Conservation (phyloP, 208 protist species). For the Borovskyia barvae region DNA sequence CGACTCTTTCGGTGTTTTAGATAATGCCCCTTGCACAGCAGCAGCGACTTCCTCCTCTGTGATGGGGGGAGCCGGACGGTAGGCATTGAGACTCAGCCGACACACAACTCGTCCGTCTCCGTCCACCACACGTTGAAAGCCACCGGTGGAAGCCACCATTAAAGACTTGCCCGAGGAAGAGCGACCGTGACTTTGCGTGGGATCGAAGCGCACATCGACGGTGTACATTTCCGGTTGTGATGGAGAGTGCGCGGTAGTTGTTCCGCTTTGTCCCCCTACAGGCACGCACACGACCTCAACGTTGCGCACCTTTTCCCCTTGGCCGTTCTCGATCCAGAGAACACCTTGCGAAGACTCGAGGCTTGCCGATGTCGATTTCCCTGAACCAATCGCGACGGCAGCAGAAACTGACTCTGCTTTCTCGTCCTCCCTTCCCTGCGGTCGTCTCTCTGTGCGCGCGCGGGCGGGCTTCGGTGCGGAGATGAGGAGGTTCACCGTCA, state of each 20-base stretch:
- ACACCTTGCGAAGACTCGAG: background rate
- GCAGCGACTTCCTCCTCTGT: conserved; percentile 20
- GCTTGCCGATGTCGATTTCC: background rate
- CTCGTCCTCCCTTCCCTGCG: background rate
- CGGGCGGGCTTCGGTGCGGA: conserved; percentile 24
- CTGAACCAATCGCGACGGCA: background rate
- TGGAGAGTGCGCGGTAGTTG: background rate
- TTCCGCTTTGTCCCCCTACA: no score
- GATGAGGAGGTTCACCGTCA: conserved; percentile 27
- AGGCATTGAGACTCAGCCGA: conserved; percentile 53
- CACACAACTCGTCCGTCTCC: conserved; percentile 28
- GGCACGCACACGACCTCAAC: conserved; percentile 15
- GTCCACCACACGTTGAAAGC: conserved; percentile 44
- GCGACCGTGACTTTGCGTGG: conserved; percentile 37
- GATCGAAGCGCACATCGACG: conserved; percentile 53
- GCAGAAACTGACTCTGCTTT: background rate
- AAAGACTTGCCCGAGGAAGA: conserved; percentile 60
- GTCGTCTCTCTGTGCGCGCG: conserved; percentile 19
- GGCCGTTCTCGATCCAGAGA: conserved; percentile 1
- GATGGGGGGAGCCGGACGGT: conserved; percentile 35
- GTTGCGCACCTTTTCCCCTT: conserved; percentile 37
- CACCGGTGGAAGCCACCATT: conserved; percentile 43
- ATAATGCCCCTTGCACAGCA: conserved; percentile 43
- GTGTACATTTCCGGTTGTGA: conserved; percentile 9
- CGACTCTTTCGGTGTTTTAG: background rate